Base-by-base conservation (phyloP, 1,139 yeast species). In the Scheffersomyces lignicola region DNA sequence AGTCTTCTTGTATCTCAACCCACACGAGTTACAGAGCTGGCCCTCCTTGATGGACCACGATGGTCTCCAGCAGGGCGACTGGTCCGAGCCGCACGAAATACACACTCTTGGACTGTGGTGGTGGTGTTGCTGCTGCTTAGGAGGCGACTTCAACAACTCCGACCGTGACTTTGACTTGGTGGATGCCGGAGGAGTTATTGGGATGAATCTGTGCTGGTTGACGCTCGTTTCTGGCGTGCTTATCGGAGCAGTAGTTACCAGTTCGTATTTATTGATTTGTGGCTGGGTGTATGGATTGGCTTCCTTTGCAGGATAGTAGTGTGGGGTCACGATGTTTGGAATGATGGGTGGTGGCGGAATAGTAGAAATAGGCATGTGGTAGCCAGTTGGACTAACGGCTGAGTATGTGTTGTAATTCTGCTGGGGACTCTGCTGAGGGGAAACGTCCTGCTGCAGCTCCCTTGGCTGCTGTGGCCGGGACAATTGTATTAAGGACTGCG, bases 31-130 rank as follows among this genome's bases (percentile, higher is more conserved):
- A 67, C 98, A 92, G 50, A 92, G 73, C 62, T 90, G 97, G 11
- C 97, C 97, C 41, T 84, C 88, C 49, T 80, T 75, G 31, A 73
- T 66, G 3, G 94, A 81, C 98, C 98, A 92, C 6, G 95, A 83
- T 2, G 98, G 98, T 56, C 98, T 78, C 98, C 98, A 92, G 60
- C 98, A 92, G 8, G 98, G 98, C 9, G 96, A 86, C 49, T 85
- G 95, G 44, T 83, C 86, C 1, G 94, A 80, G 9, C 90, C 89
- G 62, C 98, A 92, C 4, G 97, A 87, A 21, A 92, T 82, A 58
- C 98, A 92, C 39, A 77, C 74, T 49, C 90, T 70, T 26, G 61
- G 54, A 29, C 62, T 60, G 35, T 58, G 64, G 36, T 47, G 51
- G 22, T 44, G 50, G 21, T 43, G 44, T 8, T 33, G 34, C 20